Evolutionary conservation across 2,329 filamentous ascomycete genomes (phyloP).

Genomic region (Blastomyces percursus): DNA sequence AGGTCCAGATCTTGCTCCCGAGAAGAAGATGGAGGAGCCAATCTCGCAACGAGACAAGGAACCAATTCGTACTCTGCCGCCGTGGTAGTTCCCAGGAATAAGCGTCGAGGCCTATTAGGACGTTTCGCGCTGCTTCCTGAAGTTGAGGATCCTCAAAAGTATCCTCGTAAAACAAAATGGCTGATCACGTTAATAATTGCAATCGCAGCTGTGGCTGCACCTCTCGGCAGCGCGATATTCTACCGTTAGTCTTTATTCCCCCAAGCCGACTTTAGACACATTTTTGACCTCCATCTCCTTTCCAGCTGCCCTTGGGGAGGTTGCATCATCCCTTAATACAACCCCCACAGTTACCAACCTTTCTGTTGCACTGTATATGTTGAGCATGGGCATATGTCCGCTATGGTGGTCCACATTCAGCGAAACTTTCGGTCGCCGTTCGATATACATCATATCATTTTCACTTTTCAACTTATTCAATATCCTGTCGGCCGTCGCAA

Average conservation of each 20-base stretch:
- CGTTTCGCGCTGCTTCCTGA: constrained; percentile 64
- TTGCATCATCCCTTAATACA: constrained; percentile 52
- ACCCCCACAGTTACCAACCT: constrained; percentile 60
- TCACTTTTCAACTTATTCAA: constrained; percentile 60
- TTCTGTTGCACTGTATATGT: constrained; percentile 69
- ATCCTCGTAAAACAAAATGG: constrained; percentile 69
- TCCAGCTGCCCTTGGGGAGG: constrained; percentile 55
- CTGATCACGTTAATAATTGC: constrained; percentile 68
- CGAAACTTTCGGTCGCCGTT: constrained; percentile 57
- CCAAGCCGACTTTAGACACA: neutral
- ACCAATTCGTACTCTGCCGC: constrained; percentile 16
- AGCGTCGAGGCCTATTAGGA: constrained; percentile 62
- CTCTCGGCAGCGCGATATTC: constrained; percentile 74
- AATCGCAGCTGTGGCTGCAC: constrained; percentile 63
- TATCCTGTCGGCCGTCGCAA: constrained; percentile 56
- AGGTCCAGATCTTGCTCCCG: neutral
- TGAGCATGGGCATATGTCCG: constrained; percentile 72
- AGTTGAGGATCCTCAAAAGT: constrained; percentile 63
- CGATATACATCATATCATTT: constrained; percentile 70
- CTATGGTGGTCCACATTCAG: constrained; percentile 81
- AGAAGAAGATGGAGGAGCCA: neutral
- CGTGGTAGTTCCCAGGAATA: constrained; percentile 39
- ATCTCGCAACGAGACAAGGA: neutral
- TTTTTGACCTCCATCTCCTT: constrained; percentile 2
- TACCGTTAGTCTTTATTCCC: constrained; percentile 49